These are phyloP conservation scores for Pseudozyma tsukubaensis DNA, from an alignment of 1,284 basidiomycete genomes.

Conservation along the genomic window DNA sequence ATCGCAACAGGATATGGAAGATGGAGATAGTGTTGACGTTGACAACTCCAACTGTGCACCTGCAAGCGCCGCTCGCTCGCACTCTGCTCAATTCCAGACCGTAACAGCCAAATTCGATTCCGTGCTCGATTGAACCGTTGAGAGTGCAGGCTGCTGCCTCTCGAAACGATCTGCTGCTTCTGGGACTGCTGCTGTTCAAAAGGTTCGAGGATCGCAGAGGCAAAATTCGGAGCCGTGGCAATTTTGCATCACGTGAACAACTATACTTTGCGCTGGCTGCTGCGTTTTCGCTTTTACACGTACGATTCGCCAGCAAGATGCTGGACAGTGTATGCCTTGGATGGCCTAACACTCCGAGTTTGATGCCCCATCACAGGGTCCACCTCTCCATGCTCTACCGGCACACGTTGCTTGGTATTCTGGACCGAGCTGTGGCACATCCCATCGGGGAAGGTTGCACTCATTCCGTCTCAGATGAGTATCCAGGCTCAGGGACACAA, in stretches of 20 bases:
- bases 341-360: neutral
- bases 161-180: too few relatives aligned
- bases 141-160: too few relatives aligned
- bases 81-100: too few relatives aligned
- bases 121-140: too few relatives aligned
- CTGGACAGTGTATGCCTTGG: neutral
- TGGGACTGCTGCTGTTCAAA: neutral
- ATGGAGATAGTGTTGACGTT: conserved; percentile 14
- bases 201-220: neutral
- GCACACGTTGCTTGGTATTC: too few relatives aligned
- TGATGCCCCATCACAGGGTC: neutral
- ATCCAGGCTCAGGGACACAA: neutral
- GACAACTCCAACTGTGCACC: neutral
- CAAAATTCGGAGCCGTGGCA: neutral
- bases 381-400: neutral
- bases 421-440: too few relatives aligned
- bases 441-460: neutral
- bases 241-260: neutral
- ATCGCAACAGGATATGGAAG: conserved; percentile 38
- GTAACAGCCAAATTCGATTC: too few relatives aligned
- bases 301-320: neutral
- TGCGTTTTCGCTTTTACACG: neutral
- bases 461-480: neutral
- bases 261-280: neutral
- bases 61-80: too few relatives aligned